These are phyloP conservation scores for Apiospora malaysiana DNA, from an alignment of 2,329 filamentous ascomycete genomes.

Conservation along the genomic window DNA sequence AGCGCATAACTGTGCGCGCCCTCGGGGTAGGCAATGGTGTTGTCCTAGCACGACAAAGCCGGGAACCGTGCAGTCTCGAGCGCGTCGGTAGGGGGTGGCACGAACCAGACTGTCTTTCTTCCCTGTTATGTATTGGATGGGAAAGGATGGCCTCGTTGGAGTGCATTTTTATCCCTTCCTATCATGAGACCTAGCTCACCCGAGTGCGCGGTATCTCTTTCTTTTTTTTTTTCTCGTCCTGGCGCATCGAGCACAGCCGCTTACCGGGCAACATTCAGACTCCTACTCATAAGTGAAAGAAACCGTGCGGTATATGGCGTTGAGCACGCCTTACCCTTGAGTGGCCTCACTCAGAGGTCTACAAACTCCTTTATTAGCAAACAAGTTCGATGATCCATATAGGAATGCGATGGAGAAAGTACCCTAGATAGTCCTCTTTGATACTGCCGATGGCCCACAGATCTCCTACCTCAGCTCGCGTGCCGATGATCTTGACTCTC, in stretches of 20 bases:
- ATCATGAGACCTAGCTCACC: conserved; percentile 12
- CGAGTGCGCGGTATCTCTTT: background rate
- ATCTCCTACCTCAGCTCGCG: conserved; percentile 88
- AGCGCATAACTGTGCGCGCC: background rate
- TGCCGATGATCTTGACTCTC: conserved; percentile 91
- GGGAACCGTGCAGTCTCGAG: background rate
- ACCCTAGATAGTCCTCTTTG: conserved; percentile 81
- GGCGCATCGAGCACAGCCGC: background rate
- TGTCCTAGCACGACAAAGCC: background rate
- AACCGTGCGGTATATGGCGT: background rate
- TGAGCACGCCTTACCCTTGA: background rate
- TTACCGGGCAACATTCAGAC: background rate
- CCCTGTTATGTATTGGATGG: background rate
- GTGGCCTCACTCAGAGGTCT: conserved; percentile 19
- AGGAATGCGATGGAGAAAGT: conserved; percentile 35
- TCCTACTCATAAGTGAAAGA: background rate
- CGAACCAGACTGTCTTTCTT: background rate
- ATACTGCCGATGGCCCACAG: conserved; percentile 99
- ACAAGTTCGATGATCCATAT: conserved; percentile 4
- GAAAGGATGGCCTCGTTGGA: conserved; percentile 4
- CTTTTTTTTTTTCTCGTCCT: background rate
- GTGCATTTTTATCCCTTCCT: conserved; percentile 6
- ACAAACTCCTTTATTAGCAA: conserved; percentile 23
- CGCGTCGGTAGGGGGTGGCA: background rate
- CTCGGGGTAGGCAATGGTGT: background rate